Evolutionary conservation across 768 basidiomycete genomes (phyloP).

Genomic region (Bullera alba): DNA sequence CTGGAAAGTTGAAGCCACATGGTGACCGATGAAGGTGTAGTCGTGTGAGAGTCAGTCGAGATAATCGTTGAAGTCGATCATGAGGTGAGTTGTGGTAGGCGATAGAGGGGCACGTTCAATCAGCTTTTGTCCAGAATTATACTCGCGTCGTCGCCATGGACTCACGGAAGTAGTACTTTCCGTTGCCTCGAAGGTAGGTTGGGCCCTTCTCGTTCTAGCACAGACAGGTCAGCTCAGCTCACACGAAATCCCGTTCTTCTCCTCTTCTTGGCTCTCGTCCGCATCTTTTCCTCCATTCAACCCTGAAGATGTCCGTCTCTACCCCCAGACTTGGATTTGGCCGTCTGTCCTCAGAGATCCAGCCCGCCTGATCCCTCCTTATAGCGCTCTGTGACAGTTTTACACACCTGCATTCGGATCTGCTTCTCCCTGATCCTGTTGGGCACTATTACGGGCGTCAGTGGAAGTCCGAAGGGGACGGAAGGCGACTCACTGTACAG

Average conservation of each 20-base stretch:
- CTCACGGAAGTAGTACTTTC: conserved; percentile 37
- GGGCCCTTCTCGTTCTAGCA: conserved; percentile 27
- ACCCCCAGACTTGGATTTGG: neutral
- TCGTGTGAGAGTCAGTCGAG: neutral
- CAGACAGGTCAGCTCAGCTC: conserved; percentile 1
- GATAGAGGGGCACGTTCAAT: neutral
- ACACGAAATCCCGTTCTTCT: too few relatives aligned
- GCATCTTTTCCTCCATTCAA: neutral
- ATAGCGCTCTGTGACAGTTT: neutral
- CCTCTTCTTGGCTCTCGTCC: neutral
- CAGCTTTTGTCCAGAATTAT: neutral
- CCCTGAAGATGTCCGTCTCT: neutral
- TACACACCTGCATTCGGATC: conserved; percentile 26
- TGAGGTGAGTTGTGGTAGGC: too few relatives aligned
- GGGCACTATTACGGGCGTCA: conserved; percentile 15
- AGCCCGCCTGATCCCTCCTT: neutral
- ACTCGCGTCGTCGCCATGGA: neutral
- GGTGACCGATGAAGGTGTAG: neutral
- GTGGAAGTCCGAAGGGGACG: neutral
- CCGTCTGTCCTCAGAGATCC: neutral
- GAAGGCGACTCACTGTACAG: conserved; percentile 25
- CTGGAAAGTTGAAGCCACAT: conserved; percentile 15
- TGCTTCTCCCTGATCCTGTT: conserved; percentile 30
- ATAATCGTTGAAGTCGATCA: neutral
- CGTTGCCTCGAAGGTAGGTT: conserved; percentile 27